Evolutionary conservation across 2,329 filamentous ascomycete genomes (phyloP).

Genomic region (Stemphylium vesicarium): DNA sequence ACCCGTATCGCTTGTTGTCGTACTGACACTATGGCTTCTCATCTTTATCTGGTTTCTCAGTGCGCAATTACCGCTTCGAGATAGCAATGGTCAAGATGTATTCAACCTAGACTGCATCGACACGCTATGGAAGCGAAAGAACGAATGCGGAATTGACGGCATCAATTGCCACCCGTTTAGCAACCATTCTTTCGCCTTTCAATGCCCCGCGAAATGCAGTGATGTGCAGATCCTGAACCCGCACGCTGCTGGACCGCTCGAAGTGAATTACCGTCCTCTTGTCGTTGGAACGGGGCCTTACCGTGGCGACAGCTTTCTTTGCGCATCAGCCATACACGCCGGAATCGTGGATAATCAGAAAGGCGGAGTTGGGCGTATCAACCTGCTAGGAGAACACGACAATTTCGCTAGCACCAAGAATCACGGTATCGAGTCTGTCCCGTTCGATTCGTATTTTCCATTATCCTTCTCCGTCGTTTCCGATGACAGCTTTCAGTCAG

Average conservation of each 20-base stretch:
- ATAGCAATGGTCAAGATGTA: conserved; percentile 70
- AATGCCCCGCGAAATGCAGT: conserved; percentile 74
- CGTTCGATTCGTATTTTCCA: conserved; percentile 87
- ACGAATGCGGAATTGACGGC: conserved; percentile 75
- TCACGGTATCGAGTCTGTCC: conserved; percentile 76
- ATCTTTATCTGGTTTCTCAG: conserved; percentile 71
- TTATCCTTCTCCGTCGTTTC: conserved; percentile 79
- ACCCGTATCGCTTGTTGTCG: conserved; percentile 60
- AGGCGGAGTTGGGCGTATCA: conserved; percentile 83
- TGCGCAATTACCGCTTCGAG: conserved; percentile 61
- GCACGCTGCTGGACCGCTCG: conserved; percentile 72
- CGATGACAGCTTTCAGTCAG: conserved; percentile 68
- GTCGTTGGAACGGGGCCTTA: conserved; percentile 71
- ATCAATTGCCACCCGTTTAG: conserved; percentile 76
- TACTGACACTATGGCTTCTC: conserved; percentile 69
- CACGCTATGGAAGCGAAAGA: conserved; percentile 73
- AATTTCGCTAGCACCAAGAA: conserved; percentile 67
- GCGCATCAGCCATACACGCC: conserved; percentile 82
- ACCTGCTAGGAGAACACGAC: conserved; percentile 70
- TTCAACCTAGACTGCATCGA: conserved; percentile 70
- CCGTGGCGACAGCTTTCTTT: conserved; percentile 90
- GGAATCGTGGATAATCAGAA: conserved; percentile 71
- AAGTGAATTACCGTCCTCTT: conserved; percentile 62
- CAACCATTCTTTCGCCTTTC: conserved; percentile 71
- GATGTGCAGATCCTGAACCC: conserved; percentile 71